Evolutionary conservation across 2,329 filamentous ascomycete genomes (phyloP).

Genomic region (Ophiostoma tasmaniense): DNA sequence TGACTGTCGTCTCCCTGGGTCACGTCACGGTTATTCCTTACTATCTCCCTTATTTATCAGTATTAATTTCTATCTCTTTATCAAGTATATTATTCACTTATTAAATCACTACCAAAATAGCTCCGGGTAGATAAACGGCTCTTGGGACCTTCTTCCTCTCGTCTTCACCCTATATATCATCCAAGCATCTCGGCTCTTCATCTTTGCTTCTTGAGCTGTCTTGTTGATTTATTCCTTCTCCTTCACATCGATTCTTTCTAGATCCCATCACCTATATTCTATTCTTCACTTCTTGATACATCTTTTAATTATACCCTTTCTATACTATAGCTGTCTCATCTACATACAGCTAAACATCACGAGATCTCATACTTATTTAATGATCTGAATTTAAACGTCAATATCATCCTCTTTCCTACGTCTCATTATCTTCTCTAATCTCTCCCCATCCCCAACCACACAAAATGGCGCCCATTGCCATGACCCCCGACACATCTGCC

Average conservation of each 20-base stretch:
- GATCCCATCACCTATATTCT: background rate
- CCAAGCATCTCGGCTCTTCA: background rate
- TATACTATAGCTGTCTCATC: background rate
- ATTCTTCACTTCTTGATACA: background rate
- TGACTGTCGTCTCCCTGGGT: background rate
- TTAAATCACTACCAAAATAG: background rate
- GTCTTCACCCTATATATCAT: background rate
- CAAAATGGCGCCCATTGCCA: conserved; percentile 23
- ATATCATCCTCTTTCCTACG: background rate
- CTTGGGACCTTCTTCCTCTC: background rate
- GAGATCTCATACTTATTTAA: background rate
- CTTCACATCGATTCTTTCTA: background rate
- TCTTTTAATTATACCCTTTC: background rate
- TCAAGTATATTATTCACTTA: background rate
- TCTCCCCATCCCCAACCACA: background rate
- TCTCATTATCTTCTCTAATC: background rate
- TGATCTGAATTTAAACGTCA: background rate
- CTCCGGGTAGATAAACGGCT: background rate
- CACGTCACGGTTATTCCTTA: background rate
- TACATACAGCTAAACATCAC: background rate
- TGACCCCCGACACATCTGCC: conserved; percentile 26
- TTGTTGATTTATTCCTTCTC: background rate
- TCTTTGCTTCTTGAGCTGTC: background rate
- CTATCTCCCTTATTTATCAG: background rate
- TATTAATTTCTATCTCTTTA: background rate